A percentile compares a stretch with the other conserved stretches of the same genome.
These are phyloP conservation scores for Trametes maxima DNA, from an alignment of 768 basidiomycete genomes.

Conservation along the genomic window DNA sequence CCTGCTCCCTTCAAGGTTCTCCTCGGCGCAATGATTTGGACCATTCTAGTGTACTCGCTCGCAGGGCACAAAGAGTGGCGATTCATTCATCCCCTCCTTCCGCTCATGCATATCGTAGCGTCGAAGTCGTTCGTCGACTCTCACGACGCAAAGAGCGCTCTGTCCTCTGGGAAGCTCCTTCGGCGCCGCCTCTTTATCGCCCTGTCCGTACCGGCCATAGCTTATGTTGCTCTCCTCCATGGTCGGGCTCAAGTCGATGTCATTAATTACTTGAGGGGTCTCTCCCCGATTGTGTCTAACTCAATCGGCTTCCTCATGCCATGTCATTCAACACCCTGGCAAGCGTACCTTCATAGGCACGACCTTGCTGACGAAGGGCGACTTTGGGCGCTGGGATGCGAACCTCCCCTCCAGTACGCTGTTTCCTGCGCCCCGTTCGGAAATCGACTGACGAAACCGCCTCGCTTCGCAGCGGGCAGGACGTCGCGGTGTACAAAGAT, in stretches of 20 bases:
- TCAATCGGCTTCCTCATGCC: slow-evolving; percentile 88
- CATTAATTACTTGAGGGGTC: slow-evolving; percentile 62
- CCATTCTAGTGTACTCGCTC: slow-evolving; percentile 69
- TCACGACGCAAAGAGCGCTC: background rate
- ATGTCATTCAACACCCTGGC: slow-evolving; percentile 95
- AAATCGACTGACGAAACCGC: slow-evolving; percentile 15
- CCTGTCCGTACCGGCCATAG: slow-evolving; percentile 58
- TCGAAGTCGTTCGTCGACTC: slow-evolving; percentile 65
- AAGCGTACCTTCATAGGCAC: slow-evolving; percentile 78
- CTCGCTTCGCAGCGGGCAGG: slow-evolving; percentile 44
- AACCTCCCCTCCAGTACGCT: slow-evolving; percentile 84
- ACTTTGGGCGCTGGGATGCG: slow-evolving; percentile 89
- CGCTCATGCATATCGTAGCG: slow-evolving; percentile 79
- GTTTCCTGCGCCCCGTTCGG: background rate
- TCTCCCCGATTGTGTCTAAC: slow-evolving; percentile 50
- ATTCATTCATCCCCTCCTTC: slow-evolving; percentile 90
- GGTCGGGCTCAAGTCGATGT: slow-evolving; percentile 79
- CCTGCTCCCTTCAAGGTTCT: slow-evolving; percentile 41
- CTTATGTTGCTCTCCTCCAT: slow-evolving; percentile 77
- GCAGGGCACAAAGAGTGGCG: slow-evolving; percentile 97
- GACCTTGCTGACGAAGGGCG: slow-evolving; percentile 55
- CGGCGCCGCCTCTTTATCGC: slow-evolving; percentile 38
- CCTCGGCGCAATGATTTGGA: slow-evolving; percentile 58
- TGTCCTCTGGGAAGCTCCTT: background rate
- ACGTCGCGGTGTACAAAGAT: slow-evolving; percentile 64